Base-by-base conservation (phyloP, 106 monocot species). In the Dioscorea dumetorum region DNA sequence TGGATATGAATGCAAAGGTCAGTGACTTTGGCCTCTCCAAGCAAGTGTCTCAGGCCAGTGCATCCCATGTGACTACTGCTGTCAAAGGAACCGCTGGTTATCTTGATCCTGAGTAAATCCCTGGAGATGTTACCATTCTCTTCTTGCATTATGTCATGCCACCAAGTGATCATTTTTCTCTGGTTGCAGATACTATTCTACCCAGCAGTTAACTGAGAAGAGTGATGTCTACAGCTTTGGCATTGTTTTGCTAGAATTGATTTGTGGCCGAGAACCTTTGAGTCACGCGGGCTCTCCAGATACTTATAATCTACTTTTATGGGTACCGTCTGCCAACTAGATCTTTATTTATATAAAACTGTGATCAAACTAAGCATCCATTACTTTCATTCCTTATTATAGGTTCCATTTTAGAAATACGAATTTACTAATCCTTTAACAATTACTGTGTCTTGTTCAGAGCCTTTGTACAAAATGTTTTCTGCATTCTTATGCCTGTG, bases 161-260 rank as follows among this genome's bases (percentile, higher is more conserved):
- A 41, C 10, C 41, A 41, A 41, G 41, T 41, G 10, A 51, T 70
- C 5, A 66, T 41, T n/a, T 5, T 33, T 52, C 16, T 68, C n/a
- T 75, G 18, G 22, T 4, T 71, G 28, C 68, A 79, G 83, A 50
- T 83, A 83, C 64, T 83, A 72, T 72, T 58, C 62, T 8, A 75
- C 79, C 15, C 79, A 68, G 68, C 78, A 78, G 58, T 70, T 83
- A 65, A 83, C 71, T 24, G 83, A 83, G 83, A 83, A 83, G 72
- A 83, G 83, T 63, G 83, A 83, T 71, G 67, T 83, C 67, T 83
- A 83, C 23, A 83, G 83, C 66, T 83, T 83, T 67, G 83, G 83
- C 63, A 78, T 83, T 62, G 83, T 83, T n/a, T 61, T 83, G 18
- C 68, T 83, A 62, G 83, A 83, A 35, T 66, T 83, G 62, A 83